phyloP scores from a whole-genome alignment of 495 filamentous ascomycete species.

The Stereocaulon alpinum region DNA sequence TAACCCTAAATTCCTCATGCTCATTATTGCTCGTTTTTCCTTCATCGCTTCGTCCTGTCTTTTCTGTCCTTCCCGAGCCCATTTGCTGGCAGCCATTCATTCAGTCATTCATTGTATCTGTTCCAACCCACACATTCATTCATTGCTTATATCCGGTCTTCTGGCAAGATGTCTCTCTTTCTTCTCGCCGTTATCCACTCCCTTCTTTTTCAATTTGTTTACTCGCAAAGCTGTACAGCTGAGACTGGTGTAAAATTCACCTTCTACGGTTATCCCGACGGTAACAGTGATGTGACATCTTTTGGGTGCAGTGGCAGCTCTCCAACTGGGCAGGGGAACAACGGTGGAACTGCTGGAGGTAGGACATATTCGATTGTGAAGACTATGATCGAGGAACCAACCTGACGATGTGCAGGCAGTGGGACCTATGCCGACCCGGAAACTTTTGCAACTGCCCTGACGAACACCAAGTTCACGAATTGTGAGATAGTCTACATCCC shows the following conservation, averaged over 20 bases:
- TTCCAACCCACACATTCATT: not conserved
- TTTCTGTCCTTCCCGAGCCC: not conserved
- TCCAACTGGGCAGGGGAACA: constrained; percentile 22
- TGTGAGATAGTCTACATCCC: constrained; percentile 40
- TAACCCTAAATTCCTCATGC: not conserved
- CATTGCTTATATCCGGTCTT: constrained; percentile 7
- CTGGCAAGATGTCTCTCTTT: constrained; percentile 17
- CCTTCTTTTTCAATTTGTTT: constrained; percentile 3
- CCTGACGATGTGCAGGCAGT: constrained; percentile 20
- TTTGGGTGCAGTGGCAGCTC: constrained; percentile 20
- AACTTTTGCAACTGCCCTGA: constrained; percentile 34
- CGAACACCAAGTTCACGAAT: constrained; percentile 26
- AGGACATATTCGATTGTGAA: not conserved
- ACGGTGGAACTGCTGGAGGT: constrained; percentile 28
- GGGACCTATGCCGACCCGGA: constrained; percentile 36
- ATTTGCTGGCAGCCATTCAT: constrained; percentile 10
- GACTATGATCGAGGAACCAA: not conserved
- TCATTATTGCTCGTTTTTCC: not conserved
- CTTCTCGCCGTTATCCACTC: constrained; percentile 5
- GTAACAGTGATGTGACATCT: constrained; percentile 28
- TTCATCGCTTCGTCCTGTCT: not conserved
- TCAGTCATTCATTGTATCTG: not conserved
- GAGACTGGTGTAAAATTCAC: constrained; percentile 14
- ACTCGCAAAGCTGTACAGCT: constrained; percentile 1
- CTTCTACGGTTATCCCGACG: constrained; percentile 35